Conservation (phyloP, 2,329 filamentous ascomycete genomes). For the Pseudogymnoascus verrucosus region DNA sequence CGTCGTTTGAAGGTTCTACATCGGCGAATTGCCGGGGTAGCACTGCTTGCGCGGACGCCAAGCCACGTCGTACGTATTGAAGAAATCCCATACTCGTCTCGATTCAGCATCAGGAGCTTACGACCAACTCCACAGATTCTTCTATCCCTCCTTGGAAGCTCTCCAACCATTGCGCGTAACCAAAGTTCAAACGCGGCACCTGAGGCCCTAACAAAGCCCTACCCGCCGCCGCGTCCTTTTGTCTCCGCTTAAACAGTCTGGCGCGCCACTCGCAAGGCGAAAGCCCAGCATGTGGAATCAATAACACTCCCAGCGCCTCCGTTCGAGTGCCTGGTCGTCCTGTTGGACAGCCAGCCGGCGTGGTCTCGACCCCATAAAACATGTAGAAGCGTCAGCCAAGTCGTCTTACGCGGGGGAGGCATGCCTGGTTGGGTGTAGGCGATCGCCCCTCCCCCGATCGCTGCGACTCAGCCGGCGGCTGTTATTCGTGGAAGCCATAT, state of each 20-base stretch:
- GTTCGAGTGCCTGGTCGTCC: not conserved
- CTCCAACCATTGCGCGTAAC: not conserved
- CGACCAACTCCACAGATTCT: conserved; percentile 6
- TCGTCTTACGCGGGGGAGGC: not conserved
- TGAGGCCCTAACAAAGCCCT: not conserved
- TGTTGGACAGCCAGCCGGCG: not conserved
- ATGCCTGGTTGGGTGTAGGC: not conserved
- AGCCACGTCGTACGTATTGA: not conserved
- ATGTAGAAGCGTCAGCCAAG: not conserved
- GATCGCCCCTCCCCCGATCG: conserved; percentile 1
- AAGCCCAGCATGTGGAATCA: not conserved
- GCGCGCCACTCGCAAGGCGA: not conserved
- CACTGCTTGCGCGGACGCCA: not conserved
- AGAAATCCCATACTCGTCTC: not conserved
- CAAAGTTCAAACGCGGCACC: not conserved
- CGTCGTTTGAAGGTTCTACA: not conserved
- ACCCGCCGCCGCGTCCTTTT: not conserved
- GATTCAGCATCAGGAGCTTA: not conserved
- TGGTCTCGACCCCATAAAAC: not conserved
- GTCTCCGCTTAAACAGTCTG: not conserved
- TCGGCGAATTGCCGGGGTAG: not conserved
- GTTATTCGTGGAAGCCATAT: not conserved
- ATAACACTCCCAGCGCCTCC: not conserved
- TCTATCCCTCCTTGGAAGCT: not conserved
- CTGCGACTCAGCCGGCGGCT: not conserved